Base-by-base conservation (phyloP, 1,139 yeast genomes). In the Spathaspora sp. region DNA sequence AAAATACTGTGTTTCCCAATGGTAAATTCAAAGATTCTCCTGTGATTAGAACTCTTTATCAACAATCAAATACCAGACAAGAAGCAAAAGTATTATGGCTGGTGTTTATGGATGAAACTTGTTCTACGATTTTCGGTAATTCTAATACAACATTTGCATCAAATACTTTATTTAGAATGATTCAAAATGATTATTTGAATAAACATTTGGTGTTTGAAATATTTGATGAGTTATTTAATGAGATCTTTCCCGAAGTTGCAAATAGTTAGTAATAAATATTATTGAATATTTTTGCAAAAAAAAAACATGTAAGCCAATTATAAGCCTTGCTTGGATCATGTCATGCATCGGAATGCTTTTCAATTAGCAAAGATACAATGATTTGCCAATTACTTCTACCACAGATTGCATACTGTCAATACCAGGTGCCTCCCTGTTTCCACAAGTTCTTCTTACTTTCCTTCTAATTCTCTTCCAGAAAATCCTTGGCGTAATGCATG, bases 101-200 rank as follows among this genome's bases (percentile, higher is more conserved):
- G 44, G 67, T 76, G 11, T 76, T 87, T 47, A 68, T 89, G 63
- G 67, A 72, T 29, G 95, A 86, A 47, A 72, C 84, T 0, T 81
- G 88, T 48, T 81, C 90, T n/a, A 83, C 79, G 53, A 77, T 89
- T 0, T 89, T 90, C 51, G 97, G 97, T 0, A 64, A 74, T 4
- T 66, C 81, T 9, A 85, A 82, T 53, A 78, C 95, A 2, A 73
- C 72, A 43, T 75, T 72, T 51, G 96, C 96, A 0, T 76, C 87
- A 7, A 64, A 67, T 7, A 70, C 79, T 42, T 41, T 88, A 1
- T 86, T 86, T 61, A 78, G 76, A 13, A 76, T 86, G 81, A 56
- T 88, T 8, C 98, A 91, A 59, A 87, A 89, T 58, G 88, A 84
- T 47, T 73, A 75, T 29, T 66, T 90, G 49, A 86, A 87, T 59